Base-by-base conservation (phyloP, 2,329 filamentous ascomycete species). In the Ophiocordyceps unilateralis region DNA sequence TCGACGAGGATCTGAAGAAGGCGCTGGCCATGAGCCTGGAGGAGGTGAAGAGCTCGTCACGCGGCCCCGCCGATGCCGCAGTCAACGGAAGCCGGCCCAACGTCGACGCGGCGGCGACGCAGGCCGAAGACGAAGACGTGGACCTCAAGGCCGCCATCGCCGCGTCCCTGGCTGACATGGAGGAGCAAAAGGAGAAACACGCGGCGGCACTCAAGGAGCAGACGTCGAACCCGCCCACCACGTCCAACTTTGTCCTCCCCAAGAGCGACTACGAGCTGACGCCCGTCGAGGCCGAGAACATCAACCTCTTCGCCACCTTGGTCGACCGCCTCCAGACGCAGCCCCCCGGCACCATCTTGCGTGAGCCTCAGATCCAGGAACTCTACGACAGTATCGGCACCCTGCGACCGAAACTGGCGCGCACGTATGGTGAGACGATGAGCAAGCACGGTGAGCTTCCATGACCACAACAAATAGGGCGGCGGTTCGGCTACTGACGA, bases 381-480 rank as follows among this genome's bases (percentile, higher is more conserved):
- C 69, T 98, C 5, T 98, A 98, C 58, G 91, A 96, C 56, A 93
- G 88, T 53, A 96, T 98, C 53, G 87, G 89, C n/a, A 74, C 86
- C 15, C 66, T 98, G 48, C 76, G 91, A 41, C 91, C 91, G 1
- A 98, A 98, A 60, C 69, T 98, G 44, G 91, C 91, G 5, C 76
- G 91, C 45, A 95, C 89, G 0, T 95, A 96, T 57, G 91, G 91
- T 44, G 91, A 98, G 65, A 95, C 91, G 0, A 96, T 98, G 91
- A 96, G 91, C 74, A 98, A 98, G 62, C 91, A 96, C 60, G 88
- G 85, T 85, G 66, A 58, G 42, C 24, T 9, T 12, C 19, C 7
- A 5, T 15, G 40, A 22, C 2, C n/a, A n/a, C n/a, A n/a, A n/a
- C n/a, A 28, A 28, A 14, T 17, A 15, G 20, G 10, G 9, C 41